phyloP scores from a whole-genome alignment of 345 rosid species.

The Balakata baccata region DNA sequence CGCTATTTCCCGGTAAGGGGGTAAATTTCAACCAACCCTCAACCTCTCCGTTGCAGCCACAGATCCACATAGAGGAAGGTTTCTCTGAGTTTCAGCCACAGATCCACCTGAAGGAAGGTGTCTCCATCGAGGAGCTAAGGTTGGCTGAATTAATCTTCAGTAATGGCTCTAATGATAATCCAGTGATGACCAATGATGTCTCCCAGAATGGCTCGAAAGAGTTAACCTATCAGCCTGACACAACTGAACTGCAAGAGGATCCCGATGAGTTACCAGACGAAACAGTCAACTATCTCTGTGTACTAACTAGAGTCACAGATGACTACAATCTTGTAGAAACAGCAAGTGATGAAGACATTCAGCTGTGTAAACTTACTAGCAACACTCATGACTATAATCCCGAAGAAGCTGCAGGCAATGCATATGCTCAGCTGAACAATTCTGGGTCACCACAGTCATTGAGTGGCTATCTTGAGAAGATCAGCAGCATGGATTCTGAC shows the following conservation, averaged over 20 bases:
- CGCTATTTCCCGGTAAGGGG: neutral
- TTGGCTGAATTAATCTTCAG: neutral
- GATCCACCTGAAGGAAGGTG: neutral
- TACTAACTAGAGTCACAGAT: neutral
- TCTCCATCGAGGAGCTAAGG: neutral
- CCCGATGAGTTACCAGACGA: neutral
- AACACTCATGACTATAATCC: too few species aligned
- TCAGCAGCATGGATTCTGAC: neutral
- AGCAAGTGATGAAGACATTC: too few species aligned
- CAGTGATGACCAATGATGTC: too few species aligned
- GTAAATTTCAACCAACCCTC: neutral
- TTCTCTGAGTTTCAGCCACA: neutral
- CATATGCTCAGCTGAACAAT: neutral
- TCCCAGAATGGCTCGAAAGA: too few species aligned
- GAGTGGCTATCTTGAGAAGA: neutral
- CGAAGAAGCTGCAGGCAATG: neutral
- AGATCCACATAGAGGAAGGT: conserved; percentile 1
- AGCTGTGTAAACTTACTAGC: too few species aligned
- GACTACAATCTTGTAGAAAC: neutral
- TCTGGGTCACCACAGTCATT: neutral
- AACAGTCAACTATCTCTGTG: neutral
- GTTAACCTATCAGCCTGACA: neutral
- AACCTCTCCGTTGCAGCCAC: neutral
- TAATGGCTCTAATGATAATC: neutral
- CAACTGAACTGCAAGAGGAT: neutral